Evolutionary conservation across 169 alveolate genomes (phyloP), one percentile per base, ranked within the genome.

Genomic region (Plasmodium relictum): DNA sequence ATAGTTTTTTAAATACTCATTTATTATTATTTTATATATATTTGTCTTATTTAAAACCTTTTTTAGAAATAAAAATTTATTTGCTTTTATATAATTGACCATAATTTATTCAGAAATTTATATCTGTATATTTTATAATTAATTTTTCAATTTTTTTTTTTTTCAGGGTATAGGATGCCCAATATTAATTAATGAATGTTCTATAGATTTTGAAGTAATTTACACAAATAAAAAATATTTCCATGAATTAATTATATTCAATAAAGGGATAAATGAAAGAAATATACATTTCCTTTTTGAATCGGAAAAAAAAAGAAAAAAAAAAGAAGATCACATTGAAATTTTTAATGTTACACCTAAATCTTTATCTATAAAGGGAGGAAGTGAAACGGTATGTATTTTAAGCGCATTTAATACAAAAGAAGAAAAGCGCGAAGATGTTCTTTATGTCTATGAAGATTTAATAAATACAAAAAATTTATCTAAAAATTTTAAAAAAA

Each of bases 401-500:
- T 50, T 78, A 65, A 78, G 76, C 31, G 74, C 63, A 22, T 22
- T 63, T 69, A 78, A 78, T 59, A 22, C 52, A 16, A 78, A 63
- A 52, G 89, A 78, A 56, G 89, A 78, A 42, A 78, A 78, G 18
- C 63, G 89, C 42, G 89, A 78, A 58, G 89, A 78, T 20, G 31
- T 66, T 20, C 76, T 78, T 54, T 78, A 78, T 41, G 39, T 78
- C 54, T 69, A 63, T 66, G 89, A 78, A 50, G 78, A 78, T 31
- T n/a, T 45, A 20, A 31, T 66, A 18, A 69, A 58, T 39, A 78
- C 63, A 58, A 78, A 78, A 69, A 78, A 78, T 6, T 48, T 24
- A 39, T 78, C 69, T 3, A 42, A 65, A 14, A 78, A 42, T 78
- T 78, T 63, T 63, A 78, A 78, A 48, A 78, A 78, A 65, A 58